These are phyloP conservation scores for Acanthamoeba triangularis DNA, from an alignment of 208 protist genomes.

Conservation along the genomic window DNA sequence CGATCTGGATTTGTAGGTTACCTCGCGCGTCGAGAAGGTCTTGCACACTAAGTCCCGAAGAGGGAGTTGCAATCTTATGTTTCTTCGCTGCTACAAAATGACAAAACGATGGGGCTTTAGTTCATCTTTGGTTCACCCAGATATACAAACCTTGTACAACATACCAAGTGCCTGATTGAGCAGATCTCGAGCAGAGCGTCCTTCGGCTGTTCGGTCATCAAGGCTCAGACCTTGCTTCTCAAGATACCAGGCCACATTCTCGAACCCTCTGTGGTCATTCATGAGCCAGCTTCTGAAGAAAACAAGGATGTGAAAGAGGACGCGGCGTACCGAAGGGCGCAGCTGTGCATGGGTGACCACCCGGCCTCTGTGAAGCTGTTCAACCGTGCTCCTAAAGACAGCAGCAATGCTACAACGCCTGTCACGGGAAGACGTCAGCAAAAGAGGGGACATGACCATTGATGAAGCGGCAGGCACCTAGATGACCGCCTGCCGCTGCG, in stretches of 20 bases:
- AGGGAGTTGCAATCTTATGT: background rate
- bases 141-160: too few relatives aligned
- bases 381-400: background rate
- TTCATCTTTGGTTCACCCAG: background rate
- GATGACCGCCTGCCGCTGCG: constrained; percentile 28
- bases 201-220: background rate
- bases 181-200: background rate
- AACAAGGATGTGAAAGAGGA: background rate
- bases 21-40: background rate
- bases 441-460: background rate
- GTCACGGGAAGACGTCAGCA: background rate
- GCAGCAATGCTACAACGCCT: background rate
- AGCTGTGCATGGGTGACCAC: constrained; percentile 23
- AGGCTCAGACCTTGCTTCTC: background rate
- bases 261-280: background rate
- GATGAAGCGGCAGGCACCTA: background rate
- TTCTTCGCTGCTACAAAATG: too few relatives aligned
- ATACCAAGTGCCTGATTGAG: background rate
- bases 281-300: background rate
- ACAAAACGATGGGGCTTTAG: background rate
- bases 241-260: constrained; percentile 1
- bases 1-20: constrained; percentile 34
- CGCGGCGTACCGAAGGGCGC: background rate
- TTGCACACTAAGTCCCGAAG: background rate
- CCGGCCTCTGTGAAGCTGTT: background rate